Conservation (phyloP, 2,329 filamentous ascomycete species). For the Ceratocystis colombiana region DNA sequence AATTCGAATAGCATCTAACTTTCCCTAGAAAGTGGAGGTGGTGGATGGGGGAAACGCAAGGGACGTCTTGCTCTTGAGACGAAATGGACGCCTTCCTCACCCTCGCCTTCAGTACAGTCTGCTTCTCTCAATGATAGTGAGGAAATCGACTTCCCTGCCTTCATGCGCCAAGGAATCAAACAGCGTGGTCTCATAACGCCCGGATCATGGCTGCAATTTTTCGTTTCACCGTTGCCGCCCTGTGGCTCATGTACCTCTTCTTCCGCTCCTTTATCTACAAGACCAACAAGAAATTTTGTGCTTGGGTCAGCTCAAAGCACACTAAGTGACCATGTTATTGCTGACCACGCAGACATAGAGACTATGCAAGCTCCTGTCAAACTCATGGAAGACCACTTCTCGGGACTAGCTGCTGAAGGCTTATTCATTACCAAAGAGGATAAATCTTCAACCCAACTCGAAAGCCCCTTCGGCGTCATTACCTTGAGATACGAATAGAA, state of each 20-base stretch:
- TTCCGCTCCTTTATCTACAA: constrained; percentile 18
- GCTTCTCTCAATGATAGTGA: constrained; percentile 26
- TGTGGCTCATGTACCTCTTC: constrained; percentile 19
- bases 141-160: constrained; percentile 32
- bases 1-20: constrained; percentile 4
- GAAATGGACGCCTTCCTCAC: constrained; percentile 26
- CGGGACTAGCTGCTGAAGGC: constrained; percentile 51
- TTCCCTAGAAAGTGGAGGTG: constrained; percentile 59
- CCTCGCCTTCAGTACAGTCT: constrained; percentile 26
- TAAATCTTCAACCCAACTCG: constrained; percentile 17
- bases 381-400: constrained; percentile 41
- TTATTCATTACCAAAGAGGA: constrained; percentile 40
- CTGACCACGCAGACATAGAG: background rate
- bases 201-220: constrained; percentile 58
- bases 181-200: constrained; percentile 45
- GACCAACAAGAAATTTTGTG: constrained; percentile 31
- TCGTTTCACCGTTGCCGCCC: constrained; percentile 36
- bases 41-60: constrained; percentile 73
- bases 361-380: background rate
- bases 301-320: constrained; percentile 29
- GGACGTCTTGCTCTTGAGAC: constrained; percentile 72
- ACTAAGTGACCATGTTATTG: background rate
- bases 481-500: background rate
- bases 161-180: constrained; percentile 23
- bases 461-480: constrained; percentile 23